Conservation (phyloP, 1,284 basidiomycete species). For the Exsudoporus floridanus region DNA sequence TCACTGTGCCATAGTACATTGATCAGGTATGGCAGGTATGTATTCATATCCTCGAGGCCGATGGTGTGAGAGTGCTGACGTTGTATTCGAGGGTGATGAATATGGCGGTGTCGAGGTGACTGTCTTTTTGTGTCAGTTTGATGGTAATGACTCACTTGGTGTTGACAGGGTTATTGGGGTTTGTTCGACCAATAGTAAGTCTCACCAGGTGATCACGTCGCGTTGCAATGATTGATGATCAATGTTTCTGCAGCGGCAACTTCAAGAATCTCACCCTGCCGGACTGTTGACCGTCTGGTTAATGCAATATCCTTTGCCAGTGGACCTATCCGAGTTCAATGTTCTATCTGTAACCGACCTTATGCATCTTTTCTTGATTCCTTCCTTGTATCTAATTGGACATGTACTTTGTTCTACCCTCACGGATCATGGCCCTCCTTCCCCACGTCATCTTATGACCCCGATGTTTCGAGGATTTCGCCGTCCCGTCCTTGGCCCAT, state of each 20-base stretch:
- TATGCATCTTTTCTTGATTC: background rate
- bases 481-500: background rate
- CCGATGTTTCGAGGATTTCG: background rate
- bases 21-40: slow-evolving; percentile 85
- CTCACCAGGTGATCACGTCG: background rate
- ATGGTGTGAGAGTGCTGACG: slow-evolving; percentile 9
- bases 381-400: slow-evolving; percentile 22
- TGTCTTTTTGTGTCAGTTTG: slow-evolving; percentile 30
- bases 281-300: slow-evolving; percentile 34
- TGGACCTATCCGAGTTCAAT: background rate
- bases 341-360: slow-evolving; percentile 9
- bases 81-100: slow-evolving; percentile 35
- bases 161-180: slow-evolving; percentile 53
- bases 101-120: slow-evolving; percentile 81
- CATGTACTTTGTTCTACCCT: slow-evolving; percentile 22
- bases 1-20: slow-evolving; percentile 53
- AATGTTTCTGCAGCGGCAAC: slow-evolving; percentile 43
- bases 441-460: background rate
- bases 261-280: slow-evolving; percentile 59
- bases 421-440: too few relatives aligned
- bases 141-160: slow-evolving; percentile 8
- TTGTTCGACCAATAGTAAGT: slow-evolving; percentile 58
- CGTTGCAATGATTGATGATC: slow-evolving; percentile 1
- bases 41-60: slow-evolving; percentile 4
- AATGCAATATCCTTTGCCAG: background rate